These are phyloP conservation scores for Phytophthora chlamydospora DNA, from an alignment of 352 stramenopile species.

Conservation along the genomic window DNA sequence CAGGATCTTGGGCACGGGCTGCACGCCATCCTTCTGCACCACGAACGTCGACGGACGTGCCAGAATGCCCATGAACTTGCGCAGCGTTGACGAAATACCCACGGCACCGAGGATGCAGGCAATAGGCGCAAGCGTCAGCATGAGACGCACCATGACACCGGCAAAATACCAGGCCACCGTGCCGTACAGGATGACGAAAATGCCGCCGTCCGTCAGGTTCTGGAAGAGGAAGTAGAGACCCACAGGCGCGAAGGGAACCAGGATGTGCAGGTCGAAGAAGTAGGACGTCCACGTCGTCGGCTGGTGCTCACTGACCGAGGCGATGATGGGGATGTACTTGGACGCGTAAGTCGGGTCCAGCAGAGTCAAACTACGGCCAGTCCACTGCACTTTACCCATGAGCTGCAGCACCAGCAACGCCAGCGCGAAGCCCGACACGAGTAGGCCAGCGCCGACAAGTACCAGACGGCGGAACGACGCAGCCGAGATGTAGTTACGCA, in stretches of 20 bases:
- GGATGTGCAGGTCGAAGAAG: slow-evolving; percentile 93
- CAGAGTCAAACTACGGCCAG: slow-evolving; percentile 89
- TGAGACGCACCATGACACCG: slow-evolving; percentile 93
- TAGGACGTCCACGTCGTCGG: slow-evolving; percentile 94
- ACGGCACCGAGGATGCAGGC: slow-evolving; percentile 92
- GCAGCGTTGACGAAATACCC: slow-evolving; percentile 79
- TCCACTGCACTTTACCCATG: slow-evolving; percentile 90
- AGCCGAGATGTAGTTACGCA: slow-evolving; percentile 77
- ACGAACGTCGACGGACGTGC: slow-evolving; percentile 61
- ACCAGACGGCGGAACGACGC: slow-evolving; percentile 81
- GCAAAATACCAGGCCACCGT: slow-evolving; percentile 94
- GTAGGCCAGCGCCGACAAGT: slow-evolving; percentile 53
- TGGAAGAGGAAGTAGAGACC: slow-evolving; percentile 92
- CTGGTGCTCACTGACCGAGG: slow-evolving; percentile 94
- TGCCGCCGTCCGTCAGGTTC: slow-evolving; percentile 87
- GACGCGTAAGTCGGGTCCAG: slow-evolving; percentile 92
- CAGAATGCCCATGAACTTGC: slow-evolving; percentile 82
- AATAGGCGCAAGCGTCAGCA: slow-evolving; percentile 92
- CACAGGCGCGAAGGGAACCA: slow-evolving; percentile 91
- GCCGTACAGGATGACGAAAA: slow-evolving; percentile 95
- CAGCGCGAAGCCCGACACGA: slow-evolving; percentile 62
- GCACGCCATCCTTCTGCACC: slow-evolving; percentile 55
- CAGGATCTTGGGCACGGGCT: slow-evolving; percentile 69
- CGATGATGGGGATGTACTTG: slow-evolving; percentile 96
- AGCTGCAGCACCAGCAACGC: slow-evolving; percentile 83